Base-by-base conservation (phyloP, 441 rosid species). In the California macrophylla region DNA sequence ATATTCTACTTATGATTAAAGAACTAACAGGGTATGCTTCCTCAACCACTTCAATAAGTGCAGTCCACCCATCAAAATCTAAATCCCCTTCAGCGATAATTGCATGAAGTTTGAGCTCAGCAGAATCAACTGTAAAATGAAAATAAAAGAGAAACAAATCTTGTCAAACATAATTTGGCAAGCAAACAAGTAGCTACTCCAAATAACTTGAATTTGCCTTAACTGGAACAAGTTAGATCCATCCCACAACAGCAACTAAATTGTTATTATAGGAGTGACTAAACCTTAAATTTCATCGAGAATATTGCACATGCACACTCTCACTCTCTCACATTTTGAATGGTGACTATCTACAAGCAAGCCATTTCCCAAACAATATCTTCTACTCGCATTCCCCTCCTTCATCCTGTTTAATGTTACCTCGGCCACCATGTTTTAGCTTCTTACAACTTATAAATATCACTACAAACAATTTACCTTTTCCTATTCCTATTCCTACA, bases 1-100 rank as follows among this genome's bases (percentile, higher is more conserved):
- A 24, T 23, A 56, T 21, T 56, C 62, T 2, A 56, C 62, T 56
- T 24, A 56, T 24, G 15, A 7, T 20, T 21, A 56, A 23, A 56
- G 28, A 65, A 79, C 87, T 82, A 67, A 88, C 97, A 8, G 83
- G 87, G 69, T 40, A 83, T 23, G 71, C 70, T 58, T 50, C 77
- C 78, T 92, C 97, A 32, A 86, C 70, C 65, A 83, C 85, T 12
- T 84, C 80, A 56, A 89, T 82, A 67, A 92, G 86, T n/a, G 84
- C 83, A 77, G 87, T 80, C 97, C 96, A 92, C 18, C 89, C 94
- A 69, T 87, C 88, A 73, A 89, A 89, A 30, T 83, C 76, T 61
- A 92, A 81, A 67, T 73, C 66, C 34, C 81, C 89, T 29, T 75
- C 67, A 40, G 83, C 76, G 10, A 85, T 69, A 0, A 81, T 64